A percentile compares a stretch with the other conserved stretches of the same genome.
Evolutionary conservation across 176 grass and related monocot genomes (phyloP).

Genomic region (Aechmea fasciata): DNA sequence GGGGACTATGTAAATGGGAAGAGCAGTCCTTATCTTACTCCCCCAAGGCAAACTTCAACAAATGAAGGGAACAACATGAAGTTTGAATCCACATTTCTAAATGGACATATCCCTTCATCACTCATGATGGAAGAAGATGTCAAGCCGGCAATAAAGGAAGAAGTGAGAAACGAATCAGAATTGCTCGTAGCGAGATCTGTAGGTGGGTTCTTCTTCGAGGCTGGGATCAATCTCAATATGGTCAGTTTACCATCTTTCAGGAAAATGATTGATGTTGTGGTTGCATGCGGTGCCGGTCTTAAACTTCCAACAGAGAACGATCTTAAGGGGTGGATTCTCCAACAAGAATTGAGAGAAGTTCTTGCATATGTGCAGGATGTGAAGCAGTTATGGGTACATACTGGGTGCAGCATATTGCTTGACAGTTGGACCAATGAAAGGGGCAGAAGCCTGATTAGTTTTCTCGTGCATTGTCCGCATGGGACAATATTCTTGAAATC

Average conservation of each 20-base stretch:
- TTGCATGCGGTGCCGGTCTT: slow-evolving; percentile 17
- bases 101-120: not conserved
- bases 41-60: not conserved
- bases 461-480: slow-evolving; percentile 48
- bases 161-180: slow-evolving; percentile 23
- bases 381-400: slow-evolving; percentile 46
- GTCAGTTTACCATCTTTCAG: slow-evolving; percentile 46
- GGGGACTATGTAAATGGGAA: not conserved
- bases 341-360: slow-evolving; percentile 52
- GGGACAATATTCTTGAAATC: slow-evolving; percentile 71
- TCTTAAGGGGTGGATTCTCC: slow-evolving; percentile 43
- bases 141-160: slow-evolving; percentile 8
- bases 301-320: slow-evolving; percentile 33
- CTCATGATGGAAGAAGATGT: slow-evolving; percentile 15
- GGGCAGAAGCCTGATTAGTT: slow-evolving; percentile 42
- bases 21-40: not conserved
- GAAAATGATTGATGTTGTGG: slow-evolving; percentile 40
- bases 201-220: slow-evolving; percentile 62
- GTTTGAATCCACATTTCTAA: not conserved
- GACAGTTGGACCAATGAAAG: slow-evolving; percentile 53
- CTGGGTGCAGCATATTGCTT: slow-evolving; percentile 61
- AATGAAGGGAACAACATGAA: not conserved
- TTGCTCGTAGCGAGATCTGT: slow-evolving; percentile 34
- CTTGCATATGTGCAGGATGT: slow-evolving; percentile 27
- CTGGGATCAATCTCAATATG: slow-evolving; percentile 46